Percentiles rank a stretch among this genome's conserved stretches.
phyloP scores from a whole-genome alignment of 306 rosid species.

The Cucumis hystrix region DNA sequence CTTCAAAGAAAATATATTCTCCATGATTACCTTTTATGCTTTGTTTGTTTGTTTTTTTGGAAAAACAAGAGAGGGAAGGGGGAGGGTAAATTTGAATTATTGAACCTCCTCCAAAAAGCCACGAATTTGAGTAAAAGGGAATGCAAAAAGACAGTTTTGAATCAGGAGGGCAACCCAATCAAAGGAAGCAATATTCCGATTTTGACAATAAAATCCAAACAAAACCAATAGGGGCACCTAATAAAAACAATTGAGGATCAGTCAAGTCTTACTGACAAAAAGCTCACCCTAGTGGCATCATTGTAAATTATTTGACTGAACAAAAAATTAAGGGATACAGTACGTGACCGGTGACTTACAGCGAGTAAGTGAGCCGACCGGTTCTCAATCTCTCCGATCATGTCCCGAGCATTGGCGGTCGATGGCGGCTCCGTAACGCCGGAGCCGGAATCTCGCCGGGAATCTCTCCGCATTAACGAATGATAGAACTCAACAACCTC shows the following conservation, averaged over 20 bases:
- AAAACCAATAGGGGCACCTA: constrained; percentile 11
- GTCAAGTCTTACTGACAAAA: constrained; percentile 30
- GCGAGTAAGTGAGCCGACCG: constrained; percentile 84
- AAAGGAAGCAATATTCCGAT: constrained; percentile 12
- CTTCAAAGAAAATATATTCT: neutral
- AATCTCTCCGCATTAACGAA: constrained; percentile 85
- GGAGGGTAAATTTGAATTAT: neutral
- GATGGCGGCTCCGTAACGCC: constrained; percentile 33
- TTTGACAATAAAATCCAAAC: constrained; percentile 16
- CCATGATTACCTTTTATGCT: neutral
- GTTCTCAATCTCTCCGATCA: constrained; percentile 99
- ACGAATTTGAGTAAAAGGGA: neutral
- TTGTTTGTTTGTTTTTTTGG: neutral
- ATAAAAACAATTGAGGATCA: constrained; percentile 7
- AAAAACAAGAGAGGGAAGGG: neutral
- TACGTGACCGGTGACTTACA: constrained; percentile 40
- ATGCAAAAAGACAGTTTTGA: neutral
- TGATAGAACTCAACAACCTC: constrained; percentile 98
- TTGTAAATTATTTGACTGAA: constrained; percentile 13
- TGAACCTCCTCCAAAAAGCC: neutral
- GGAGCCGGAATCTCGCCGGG: constrained; percentile 45
- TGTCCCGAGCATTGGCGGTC: constrained; percentile 73
- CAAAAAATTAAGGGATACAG: neutral
- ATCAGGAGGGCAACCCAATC: constrained; percentile 29
- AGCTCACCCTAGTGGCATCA: constrained; percentile 26